These are phyloP conservation scores for Pistacia integerrima DNA, from an alignment of 345 rosid species.

Conservation along the genomic window DNA sequence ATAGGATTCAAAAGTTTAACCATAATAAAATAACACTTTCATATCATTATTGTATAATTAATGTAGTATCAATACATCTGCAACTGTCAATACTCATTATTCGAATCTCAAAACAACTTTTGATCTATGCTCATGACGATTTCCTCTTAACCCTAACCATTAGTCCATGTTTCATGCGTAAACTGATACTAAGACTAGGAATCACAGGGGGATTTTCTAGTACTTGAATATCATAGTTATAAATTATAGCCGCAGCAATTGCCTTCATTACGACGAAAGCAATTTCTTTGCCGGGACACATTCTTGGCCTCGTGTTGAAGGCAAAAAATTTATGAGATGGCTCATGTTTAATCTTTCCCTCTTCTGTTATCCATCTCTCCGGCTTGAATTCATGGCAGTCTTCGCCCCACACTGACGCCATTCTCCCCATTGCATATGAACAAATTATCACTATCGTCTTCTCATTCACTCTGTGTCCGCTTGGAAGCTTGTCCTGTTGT, in stretches of 20 bases:
- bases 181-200: conserved; percentile 25
- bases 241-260: conserved; percentile 23
- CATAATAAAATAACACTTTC: too few relatives aligned
- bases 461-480: neutral
- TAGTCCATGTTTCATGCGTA: conserved; percentile 38
- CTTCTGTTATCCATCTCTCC: conserved; percentile 37
- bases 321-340: conserved; percentile 34
- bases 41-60: too few relatives aligned
- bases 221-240: conserved; percentile 25
- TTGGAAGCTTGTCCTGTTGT: neutral
- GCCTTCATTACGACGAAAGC: conserved; percentile 35
- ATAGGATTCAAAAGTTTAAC: too few relatives aligned
- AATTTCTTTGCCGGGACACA: conserved; percentile 40
- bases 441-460: conserved; percentile 13
- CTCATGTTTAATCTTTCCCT: conserved; percentile 34
- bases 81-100: too few relatives aligned
- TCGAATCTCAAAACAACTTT: too few relatives aligned
- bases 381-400: conserved; percentile 43
- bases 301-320: conserved; percentile 40
- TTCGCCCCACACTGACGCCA: conserved; percentile 29
- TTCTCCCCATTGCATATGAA: conserved; percentile 18
- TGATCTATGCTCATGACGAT: neutral
- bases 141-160: conserved; percentile 25
- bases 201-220: conserved; percentile 27
- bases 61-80: too few relatives aligned